phyloP scores from a whole-genome alignment of 2,329 filamentous ascomycete genomes.

The Microascus cirrosus region DNA sequence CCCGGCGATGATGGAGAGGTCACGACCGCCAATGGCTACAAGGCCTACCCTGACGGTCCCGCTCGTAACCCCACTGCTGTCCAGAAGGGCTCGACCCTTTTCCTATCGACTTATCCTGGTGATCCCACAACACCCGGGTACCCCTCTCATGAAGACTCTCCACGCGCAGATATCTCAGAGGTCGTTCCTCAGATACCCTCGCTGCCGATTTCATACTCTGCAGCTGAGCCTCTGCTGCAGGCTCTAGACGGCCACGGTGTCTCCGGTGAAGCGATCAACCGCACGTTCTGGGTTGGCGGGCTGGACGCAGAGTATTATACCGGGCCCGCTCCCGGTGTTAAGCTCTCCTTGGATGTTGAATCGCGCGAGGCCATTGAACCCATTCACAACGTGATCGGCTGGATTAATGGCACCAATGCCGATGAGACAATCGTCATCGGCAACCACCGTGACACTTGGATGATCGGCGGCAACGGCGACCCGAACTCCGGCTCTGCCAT shows the following conservation, averaged over 20 bases:
- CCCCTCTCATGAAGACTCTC: conserved; percentile 61
- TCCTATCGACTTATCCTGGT: conserved; percentile 48
- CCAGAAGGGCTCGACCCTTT: conserved; percentile 67
- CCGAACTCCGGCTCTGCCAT: conserved; percentile 73
- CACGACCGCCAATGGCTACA: conserved; percentile 63
- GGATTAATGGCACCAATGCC: conserved; percentile 64
- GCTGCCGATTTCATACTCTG: conserved; percentile 66
- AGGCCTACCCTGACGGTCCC: conserved; percentile 61
- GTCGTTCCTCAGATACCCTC: conserved; percentile 69
- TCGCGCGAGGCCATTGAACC: conserved; percentile 61
- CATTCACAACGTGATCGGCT: conserved; percentile 69
- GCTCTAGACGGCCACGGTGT: conserved; percentile 67
- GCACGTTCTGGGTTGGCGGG: conserved; percentile 44
- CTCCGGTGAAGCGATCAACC: conserved; percentile 54
- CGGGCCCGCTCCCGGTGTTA: conserved; percentile 39
- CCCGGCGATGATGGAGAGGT: conserved; percentile 51
- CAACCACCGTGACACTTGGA: conserved; percentile 77
- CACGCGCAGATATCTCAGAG: conserved; percentile 48
- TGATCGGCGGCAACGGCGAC: conserved; percentile 73
- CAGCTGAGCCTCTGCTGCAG: conserved; percentile 66
- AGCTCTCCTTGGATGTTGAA: conserved; percentile 54
- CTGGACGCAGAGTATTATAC: conserved; percentile 29
- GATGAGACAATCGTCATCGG: conserved; percentile 71
- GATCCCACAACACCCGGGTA: conserved; percentile 78
- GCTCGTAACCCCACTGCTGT: conserved; percentile 68